These are phyloP conservation scores for Vitis hybrid DNA, from an alignment of 177 flowering plant species.

Conservation along the genomic window DNA sequence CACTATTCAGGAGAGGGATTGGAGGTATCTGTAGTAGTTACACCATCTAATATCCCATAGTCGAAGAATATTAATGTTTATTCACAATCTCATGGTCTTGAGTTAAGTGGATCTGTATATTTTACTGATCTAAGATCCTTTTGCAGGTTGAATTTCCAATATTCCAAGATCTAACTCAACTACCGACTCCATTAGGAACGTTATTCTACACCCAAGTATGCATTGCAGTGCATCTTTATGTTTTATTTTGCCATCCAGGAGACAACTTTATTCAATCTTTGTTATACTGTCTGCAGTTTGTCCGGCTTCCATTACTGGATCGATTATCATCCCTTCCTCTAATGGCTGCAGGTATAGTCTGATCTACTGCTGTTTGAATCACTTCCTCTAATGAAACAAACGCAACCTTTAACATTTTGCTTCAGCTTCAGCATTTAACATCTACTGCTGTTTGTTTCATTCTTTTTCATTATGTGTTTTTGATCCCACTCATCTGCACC, in stretches of 20 bases:
- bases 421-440: too few relatives aligned
- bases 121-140: background rate
- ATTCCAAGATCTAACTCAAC: conserved; percentile 49
- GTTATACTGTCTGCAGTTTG: conserved; percentile 33
- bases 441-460: background rate
- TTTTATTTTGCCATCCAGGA: background rate
- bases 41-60: background rate
- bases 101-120: background rate
- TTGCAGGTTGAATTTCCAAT: conserved; percentile 62
- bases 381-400: too few relatives aligned
- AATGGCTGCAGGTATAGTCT: conserved; percentile 52
- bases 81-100: background rate
- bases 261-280: background rate
- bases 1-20: conserved; percentile 56
- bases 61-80: background rate
- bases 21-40: conserved; percentile 37
- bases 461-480: background rate
- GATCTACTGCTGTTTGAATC: background rate
- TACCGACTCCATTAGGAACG: conserved; percentile 59
- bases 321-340: conserved; percentile 54
- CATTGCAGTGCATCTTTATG: background rate
- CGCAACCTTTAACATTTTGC: too few relatives aligned
- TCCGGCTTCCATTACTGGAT: conserved; percentile 47
- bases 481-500: background rate
- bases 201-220: conserved; percentile 49